Base-by-base conservation (phyloP, 352 stramenopile species). In the Globisporangium cystogenes region DNA sequence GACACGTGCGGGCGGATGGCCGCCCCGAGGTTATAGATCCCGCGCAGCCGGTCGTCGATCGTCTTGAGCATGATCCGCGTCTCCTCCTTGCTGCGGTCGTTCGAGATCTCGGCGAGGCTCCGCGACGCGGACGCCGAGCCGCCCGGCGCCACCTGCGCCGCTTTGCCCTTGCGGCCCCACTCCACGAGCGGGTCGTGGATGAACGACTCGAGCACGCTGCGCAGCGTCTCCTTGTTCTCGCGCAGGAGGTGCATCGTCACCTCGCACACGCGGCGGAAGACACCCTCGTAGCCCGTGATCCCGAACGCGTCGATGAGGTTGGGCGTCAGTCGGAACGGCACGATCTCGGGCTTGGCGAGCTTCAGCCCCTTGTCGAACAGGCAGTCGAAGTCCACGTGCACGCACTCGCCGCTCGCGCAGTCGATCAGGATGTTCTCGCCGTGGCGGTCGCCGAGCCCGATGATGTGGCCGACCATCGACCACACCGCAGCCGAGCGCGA, bases 271-370 rank as follows among this genome's bases (percentile, higher is more conserved):
- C 85, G 85, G 51, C 88, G 87, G 63, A 97, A 99, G 5, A 98
- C 76, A 7, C 97, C 97, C 68, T 99, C 95, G 40, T 94, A 88
- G 2, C 97, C 98, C 10, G 80, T 97, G 44, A 99, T 93, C 7
- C 98, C 98, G 66, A 99, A 99, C n/a, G 93, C 96, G 66, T 99
- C 98, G 53, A 99, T 85, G 67, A 99, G 99, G 62, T 99, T 99
- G 0, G 96, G 91, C 11, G 97, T 99, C 26, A 99, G 80, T n/a
- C 98, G 93, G 64, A 99, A 99, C 1, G 98, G 98, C 41, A 99
- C 97, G 47, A 99, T 96, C 75, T 99, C 97, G 4, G 97, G 97
- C 44, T 88, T 89, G 14, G 86, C 80, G 12, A 99, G 75, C 59
- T 93, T 88, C 6, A 99, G 76, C 7, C 96, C 97, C 65, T 99